These are phyloP conservation scores for Moniliella sp. DNA, from an alignment of 1,284 basidiomycete genomes.

Conservation along the genomic window DNA sequence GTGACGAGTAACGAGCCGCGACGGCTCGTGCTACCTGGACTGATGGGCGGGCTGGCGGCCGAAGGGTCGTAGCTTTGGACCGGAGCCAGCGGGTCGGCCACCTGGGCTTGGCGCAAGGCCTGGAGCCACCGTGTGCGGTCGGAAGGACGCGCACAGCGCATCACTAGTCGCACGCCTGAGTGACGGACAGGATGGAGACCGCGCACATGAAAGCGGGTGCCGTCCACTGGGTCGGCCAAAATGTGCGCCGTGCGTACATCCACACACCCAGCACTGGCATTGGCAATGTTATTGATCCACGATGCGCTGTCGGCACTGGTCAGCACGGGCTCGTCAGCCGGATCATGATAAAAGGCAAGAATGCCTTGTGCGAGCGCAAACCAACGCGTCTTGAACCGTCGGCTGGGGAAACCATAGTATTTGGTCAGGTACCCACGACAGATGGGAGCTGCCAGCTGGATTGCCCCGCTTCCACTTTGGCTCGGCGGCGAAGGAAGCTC, in stretches of 20 bases:
- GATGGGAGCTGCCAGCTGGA: no score
- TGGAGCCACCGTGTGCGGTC: constrained; percentile 29
- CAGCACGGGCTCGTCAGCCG: constrained; percentile 70
- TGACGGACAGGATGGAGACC: constrained; percentile 33
- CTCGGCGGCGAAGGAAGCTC: no score
- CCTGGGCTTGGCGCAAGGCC: constrained; percentile 21
- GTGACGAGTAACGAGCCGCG: no score
- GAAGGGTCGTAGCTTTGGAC: no score
- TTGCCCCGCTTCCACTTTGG: no score
- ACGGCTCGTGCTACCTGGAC: no score
- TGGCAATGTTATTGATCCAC: no score
- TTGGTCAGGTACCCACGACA: no score
- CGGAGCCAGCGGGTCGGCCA: no score
- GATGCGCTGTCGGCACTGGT: no score
- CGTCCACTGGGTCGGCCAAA: constrained; percentile 37
- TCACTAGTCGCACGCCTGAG: constrained; percentile 74
- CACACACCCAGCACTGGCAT: constrained; percentile 68
- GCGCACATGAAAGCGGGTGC: constrained; percentile 48
- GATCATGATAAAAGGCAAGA: constrained; percentile 55
- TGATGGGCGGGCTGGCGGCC: no score
- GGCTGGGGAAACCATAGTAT: constrained; percentile 76
- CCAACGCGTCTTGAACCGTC: constrained; percentile 84
- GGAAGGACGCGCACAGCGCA: constrained; percentile 52
- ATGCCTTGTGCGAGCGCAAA: constrained; percentile 73
- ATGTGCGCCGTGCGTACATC: constrained; percentile 56